These are phyloP conservation scores for Fagus sylvatica DNA, from an alignment of 306 rosid genomes.

Conservation along the genomic window DNA sequence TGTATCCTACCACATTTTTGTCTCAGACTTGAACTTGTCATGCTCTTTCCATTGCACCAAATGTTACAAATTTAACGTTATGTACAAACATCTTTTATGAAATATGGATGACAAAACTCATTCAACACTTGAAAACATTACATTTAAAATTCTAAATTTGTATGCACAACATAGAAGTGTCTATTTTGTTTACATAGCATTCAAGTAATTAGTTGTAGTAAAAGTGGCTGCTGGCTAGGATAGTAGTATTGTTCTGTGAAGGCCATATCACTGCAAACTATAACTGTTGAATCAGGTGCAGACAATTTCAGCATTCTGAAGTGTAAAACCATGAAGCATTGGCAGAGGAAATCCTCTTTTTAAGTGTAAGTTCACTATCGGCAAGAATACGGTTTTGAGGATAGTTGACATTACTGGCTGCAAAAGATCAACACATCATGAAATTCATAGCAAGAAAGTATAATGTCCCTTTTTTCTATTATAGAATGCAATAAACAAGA, in stretches of 20 bases:
- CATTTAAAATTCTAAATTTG: neutral
- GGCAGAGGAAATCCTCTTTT: constrained; percentile 65
- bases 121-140: neutral
- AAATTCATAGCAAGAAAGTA: neutral
- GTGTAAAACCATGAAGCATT: constrained; percentile 43
- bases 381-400: constrained; percentile 53
- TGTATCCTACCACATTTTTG: too few species aligned
- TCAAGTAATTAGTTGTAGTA: neutral
- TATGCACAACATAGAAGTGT: constrained; percentile 1
- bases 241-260: constrained; percentile 19
- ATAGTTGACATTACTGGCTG: constrained; percentile 51
- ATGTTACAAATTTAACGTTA: neutral
- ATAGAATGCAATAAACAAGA: constrained; percentile 7
- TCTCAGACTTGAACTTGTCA: too few species aligned
- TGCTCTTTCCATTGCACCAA: neutral
- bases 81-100: neutral
- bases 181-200: neutral
- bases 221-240: constrained; percentile 19
- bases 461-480: neutral
- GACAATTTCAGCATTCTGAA: constrained; percentile 51
- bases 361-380: constrained; percentile 51
- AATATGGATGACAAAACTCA: neutral
- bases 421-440: constrained; percentile 27
- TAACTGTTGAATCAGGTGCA: constrained; percentile 51
- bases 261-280: constrained; percentile 52